A percentile compares a stretch with the other conserved stretches of the same genome.
These are phyloP conservation scores for Capronia epimyces DNA, from an alignment of 2,329 filamentous ascomycete genomes.

Conservation along the genomic window DNA sequence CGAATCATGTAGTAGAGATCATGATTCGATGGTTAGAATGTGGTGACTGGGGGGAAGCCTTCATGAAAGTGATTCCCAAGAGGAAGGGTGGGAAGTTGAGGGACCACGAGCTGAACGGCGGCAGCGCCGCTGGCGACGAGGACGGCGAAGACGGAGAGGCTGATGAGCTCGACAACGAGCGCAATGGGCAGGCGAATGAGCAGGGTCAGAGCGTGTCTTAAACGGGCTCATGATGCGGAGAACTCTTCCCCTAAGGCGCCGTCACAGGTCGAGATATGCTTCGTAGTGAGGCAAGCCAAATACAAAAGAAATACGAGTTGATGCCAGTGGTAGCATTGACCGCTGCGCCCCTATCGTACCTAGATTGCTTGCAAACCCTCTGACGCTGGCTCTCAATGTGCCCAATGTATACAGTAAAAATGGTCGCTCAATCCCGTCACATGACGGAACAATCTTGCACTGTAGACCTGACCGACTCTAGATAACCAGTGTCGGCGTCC, in stretches of 20 bases:
- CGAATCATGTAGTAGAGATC: conserved; percentile 95
- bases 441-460: conserved; percentile 48
- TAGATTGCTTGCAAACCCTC: too few relatives aligned
- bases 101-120: conserved; percentile 14
- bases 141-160: conserved; percentile 19
- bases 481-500: conserved; percentile 30
- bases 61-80: conserved; percentile 81
- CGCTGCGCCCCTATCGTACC: not conserved
- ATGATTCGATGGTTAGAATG: conserved; percentile 90
- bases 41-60: conserved; percentile 86
- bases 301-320: too few relatives aligned
- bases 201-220: not conserved
- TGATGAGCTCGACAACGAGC: not conserved
- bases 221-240: too few relatives aligned
- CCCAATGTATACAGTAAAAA: not conserved
- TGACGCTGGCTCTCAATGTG: not conserved
- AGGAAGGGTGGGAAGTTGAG: conserved; percentile 75
- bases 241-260: too few relatives aligned
- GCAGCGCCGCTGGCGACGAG: not conserved
- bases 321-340: not conserved
- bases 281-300: too few relatives aligned
- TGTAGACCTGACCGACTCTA: conserved; percentile 29
- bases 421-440: conserved; percentile 8
- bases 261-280: too few relatives aligned
- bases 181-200: not conserved